Conservation (phyloP, 805 yeast genomes). For the Lipomyces spencermartinsiae region DNA sequence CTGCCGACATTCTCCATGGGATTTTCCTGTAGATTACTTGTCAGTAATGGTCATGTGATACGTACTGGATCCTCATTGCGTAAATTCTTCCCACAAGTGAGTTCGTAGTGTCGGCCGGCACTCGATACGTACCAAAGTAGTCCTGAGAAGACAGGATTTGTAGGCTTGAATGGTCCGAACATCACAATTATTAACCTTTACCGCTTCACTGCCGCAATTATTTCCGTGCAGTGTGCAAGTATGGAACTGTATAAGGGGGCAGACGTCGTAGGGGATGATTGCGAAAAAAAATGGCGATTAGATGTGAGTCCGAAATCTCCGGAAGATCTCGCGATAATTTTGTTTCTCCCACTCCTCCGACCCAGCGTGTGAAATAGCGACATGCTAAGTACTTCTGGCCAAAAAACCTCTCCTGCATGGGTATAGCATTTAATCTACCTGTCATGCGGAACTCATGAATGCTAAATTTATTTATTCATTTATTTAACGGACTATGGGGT, state of each 20-base stretch:
- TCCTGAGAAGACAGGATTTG: constrained; percentile 69
- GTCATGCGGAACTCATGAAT: neutral
- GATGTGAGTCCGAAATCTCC: neutral
- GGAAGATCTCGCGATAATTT: too few species aligned
- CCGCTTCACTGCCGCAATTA: neutral
- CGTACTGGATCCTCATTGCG: neutral
- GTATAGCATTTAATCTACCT: neutral
- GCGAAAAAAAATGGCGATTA: neutral
- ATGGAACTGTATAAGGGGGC: neutral
- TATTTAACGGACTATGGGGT: neutral
- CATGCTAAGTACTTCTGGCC: neutral
- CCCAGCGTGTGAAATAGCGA: too few species aligned
- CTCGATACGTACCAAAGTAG: constrained; percentile 62
- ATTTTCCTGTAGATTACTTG: constrained; percentile 57
- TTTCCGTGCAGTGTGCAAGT: neutral
- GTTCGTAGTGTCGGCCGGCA: neutral
- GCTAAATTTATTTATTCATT: neutral
- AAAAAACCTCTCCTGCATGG: neutral
- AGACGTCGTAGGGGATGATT: neutral
- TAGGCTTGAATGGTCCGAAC: constrained; percentile 76
- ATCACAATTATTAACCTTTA: constrained; percentile 43
- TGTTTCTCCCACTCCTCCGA: neutral
- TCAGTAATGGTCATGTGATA: constrained; percentile 5
- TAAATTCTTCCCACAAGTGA: neutral
- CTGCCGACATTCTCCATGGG: constrained; percentile 78